Percentiles rank a stretch among this genome's conserved stretches.
These are phyloP conservation scores for Diaporthe eres DNA, from an alignment of 2,329 filamentous ascomycete species.

Conservation along the genomic window DNA sequence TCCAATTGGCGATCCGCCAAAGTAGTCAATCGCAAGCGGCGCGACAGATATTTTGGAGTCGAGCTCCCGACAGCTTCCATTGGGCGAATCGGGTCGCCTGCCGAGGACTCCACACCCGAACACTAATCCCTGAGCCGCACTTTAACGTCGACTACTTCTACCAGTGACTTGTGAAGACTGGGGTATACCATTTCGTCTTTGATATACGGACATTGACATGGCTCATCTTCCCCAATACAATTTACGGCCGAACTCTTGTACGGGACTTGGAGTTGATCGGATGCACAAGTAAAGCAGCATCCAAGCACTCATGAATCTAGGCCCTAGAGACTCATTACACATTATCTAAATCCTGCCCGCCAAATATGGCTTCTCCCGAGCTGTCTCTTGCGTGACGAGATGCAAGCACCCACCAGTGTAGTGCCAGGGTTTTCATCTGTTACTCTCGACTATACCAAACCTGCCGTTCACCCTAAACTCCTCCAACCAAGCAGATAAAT, in stretches of 20 bases:
- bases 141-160: neutral
- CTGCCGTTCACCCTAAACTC: slow-evolving; percentile 47
- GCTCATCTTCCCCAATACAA: neutral
- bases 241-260: neutral
- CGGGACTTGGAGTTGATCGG: neutral
- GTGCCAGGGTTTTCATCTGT: neutral
- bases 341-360: neutral
- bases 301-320: neutral
- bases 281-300: neutral
- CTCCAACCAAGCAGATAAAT: slow-evolving; percentile 52
- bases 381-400: neutral
- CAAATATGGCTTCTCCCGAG: neutral
- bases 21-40: neutral
- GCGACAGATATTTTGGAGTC: slow-evolving; percentile 37
- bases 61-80: slow-evolving; percentile 15
- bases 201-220: neutral
- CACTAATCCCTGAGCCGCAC: slow-evolving; percentile 10
- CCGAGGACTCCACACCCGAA: slow-evolving; percentile 8
- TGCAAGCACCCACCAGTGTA: neutral
- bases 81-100: slow-evolving; percentile 35
- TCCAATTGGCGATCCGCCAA: slow-evolving; percentile 26
- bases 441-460: slow-evolving; percentile 40
- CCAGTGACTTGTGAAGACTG: neutral
- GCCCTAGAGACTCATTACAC: neutral
- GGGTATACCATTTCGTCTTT: neutral